Base-by-base conservation (phyloP, 768 basidiomycete genomes). In the Obba rivulosa region DNA sequence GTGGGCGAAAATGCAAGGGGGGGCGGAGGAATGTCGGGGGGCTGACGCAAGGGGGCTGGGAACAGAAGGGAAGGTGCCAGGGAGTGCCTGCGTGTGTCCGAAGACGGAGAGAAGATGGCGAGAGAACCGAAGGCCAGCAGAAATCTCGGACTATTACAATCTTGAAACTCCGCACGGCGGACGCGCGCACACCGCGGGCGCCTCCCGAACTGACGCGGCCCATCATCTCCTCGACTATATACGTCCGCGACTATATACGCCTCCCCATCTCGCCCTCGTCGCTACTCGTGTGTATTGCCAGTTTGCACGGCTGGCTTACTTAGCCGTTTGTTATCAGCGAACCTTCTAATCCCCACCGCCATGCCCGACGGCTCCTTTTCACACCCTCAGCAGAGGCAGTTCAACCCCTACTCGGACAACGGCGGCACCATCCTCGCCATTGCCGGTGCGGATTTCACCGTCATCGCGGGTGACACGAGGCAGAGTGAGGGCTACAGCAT, bases 401-500 rank as follows among this genome's bases (percentile, higher is more conserved):
- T 95, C 72, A 85, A 90, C 61, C 92, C 92, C 0, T 95, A 96
- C 78, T 76, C 83, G 2, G 83, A 92, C 57, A 97, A 97, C 58
- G 95, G 95, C 24, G 95, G 96, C 22, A 93, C 94, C 17, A 95
- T 97, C 69, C 83, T 99, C 59, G 90, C 90, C 62, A 90, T 98
- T 63, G 92, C 94, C 4, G 96, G 95, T 45, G 79, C 81, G 39
- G 89, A 93, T 66, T 98, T 98, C 66, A 79, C 80, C 51, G 92
- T 98, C 64, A 88, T 97, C 60, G 94, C 96, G 4, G 91, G 93
- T 44, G 95, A 99, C 69, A 99, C 95, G 38, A 75, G 95, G 48
- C 96, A 98, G 72, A 92, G 85, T 56, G 89, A 94, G 65, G 95
- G 95, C n/a, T 98, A 90, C 70, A 88, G 74, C 64, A 99, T 99